phyloP scores from a whole-genome alignment of 805 yeast genomes.

The Ogataea ganodermae region DNA sequence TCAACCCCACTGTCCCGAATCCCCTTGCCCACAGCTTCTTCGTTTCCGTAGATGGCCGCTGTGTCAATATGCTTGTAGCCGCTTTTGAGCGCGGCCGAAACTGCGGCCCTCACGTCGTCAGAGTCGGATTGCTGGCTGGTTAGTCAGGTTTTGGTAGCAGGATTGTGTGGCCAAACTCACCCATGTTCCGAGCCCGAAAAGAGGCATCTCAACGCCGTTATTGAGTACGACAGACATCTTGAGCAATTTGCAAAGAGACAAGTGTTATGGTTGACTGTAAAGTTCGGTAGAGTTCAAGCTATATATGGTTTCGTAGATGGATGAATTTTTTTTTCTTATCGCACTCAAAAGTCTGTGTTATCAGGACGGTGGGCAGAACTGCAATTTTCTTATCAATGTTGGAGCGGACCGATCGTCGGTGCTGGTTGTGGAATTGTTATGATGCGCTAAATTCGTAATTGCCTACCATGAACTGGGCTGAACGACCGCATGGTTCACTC shows the following conservation, averaged over 20 bases:
- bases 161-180: conserved; percentile 1
- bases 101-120: conserved; percentile 58
- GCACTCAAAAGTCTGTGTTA: conserved; percentile 7
- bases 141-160: too few species aligned
- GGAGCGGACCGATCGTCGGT: too few species aligned
- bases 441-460: too few species aligned
- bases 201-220: conserved; percentile 57
- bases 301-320: too few species aligned
- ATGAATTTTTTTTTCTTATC: neutral
- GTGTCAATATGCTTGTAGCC: conserved; percentile 82
- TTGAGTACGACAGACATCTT: conserved; percentile 7
- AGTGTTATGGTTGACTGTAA: too few species aligned
- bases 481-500: neutral
- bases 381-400: neutral
- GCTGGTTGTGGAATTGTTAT: too few species aligned
- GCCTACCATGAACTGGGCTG: too few species aligned
- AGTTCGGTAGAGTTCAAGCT: too few species aligned
- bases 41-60: conserved; percentile 69
- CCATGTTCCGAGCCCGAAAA: conserved; percentile 75
- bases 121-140: conserved; percentile 41
- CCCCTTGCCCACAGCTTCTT: conserved; percentile 59
- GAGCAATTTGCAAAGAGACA: neutral
- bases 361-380: conserved; percentile 15
- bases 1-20: conserved; percentile 45
- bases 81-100: conserved; percentile 56